These are phyloP conservation scores for Pichia norvegensis DNA, from an alignment of 1,139 yeast genomes.

Conservation along the genomic window DNA sequence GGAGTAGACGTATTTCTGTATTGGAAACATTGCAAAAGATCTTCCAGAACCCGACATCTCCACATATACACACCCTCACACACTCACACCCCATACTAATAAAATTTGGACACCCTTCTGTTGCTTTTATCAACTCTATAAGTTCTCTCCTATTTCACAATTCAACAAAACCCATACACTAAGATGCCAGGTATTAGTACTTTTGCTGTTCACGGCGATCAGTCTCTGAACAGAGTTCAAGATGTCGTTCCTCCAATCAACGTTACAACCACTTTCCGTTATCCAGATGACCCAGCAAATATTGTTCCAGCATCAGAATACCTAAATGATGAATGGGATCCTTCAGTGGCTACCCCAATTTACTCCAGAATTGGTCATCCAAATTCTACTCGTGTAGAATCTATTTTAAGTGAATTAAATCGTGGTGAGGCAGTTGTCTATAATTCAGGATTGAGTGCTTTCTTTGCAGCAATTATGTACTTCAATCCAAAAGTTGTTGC, in stretches of 20 bases:
- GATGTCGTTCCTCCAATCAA: constrained; percentile 80
- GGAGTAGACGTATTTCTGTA: too few species aligned
- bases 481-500: constrained; percentile 69
- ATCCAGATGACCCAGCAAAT: constrained; percentile 49
- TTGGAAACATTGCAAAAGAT: too few species aligned
- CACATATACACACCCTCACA: too few species aligned
- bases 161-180: background rate
- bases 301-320: constrained; percentile 34
- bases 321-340: constrained; percentile 27
- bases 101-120: too few species aligned
- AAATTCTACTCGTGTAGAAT: constrained; percentile 59
- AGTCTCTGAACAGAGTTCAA: constrained; percentile 28
- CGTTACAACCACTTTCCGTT: constrained; percentile 70
- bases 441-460: constrained; percentile 75
- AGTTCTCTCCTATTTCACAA: too few species aligned
- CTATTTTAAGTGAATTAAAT: constrained; percentile 50
- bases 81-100: too few species aligned
- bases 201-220: constrained; percentile 57
- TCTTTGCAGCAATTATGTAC: constrained; percentile 64
- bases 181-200: constrained; percentile 44
- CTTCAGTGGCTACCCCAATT: constrained; percentile 28
- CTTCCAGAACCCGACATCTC: too few species aligned
- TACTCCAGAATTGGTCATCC: constrained; percentile 77
- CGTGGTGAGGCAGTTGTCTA: constrained; percentile 57
- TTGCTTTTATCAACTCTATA: too few species aligned